Evolutionary conservation across 768 basidiomycete species (phyloP), one percentile per base, ranked within the genome.

Genomic region (Russula dissimulans): DNA sequence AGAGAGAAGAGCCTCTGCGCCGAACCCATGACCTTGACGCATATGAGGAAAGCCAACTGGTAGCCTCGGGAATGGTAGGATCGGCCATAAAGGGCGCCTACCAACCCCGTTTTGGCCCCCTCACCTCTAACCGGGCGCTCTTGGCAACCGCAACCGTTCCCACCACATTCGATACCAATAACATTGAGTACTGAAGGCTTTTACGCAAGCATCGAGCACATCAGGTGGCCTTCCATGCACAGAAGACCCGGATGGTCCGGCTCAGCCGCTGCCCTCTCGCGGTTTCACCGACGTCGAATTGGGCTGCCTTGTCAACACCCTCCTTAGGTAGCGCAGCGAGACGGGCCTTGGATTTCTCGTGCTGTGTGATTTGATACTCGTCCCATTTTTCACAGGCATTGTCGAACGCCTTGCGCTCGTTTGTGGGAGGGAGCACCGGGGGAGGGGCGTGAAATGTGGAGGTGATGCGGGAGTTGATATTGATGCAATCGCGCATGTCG

Each of bases 401-500:
- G 60, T 83, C 78, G 69, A 83, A 87, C 15, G 73, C 71, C 64
- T 81, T 79, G 49, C 83, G 81, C 56, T 82, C 81, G 34, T 72
- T 69, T 10, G 81, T 76, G 9, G 75, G 72, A 29, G 75, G 68
- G 0, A 75, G 71, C 12, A 74, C 67, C 15, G 76, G 71, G 10
- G 74, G 67, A 32, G 69, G 65, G 81, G 85, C 84, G 46, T 73
- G 71, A 61, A 84, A 80, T 4, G 77, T 74, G 31, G 80, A 77
- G 53, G 77, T 70, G 9, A 84, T 70, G 4, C 76, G 73, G 57
- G 69, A 67, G 36, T 76, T 75, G 6, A 84, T 68, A 8, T 74
- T 74, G 64, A 81, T 81, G 65, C 79, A 77, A 62, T 85, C 81
- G 63, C 78, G 74, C 85, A 87, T 87, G 68, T 86, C 86, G 68